Conservation (phyloP, 345 rosid genomes). For the Dimocarpus longan region DNA sequence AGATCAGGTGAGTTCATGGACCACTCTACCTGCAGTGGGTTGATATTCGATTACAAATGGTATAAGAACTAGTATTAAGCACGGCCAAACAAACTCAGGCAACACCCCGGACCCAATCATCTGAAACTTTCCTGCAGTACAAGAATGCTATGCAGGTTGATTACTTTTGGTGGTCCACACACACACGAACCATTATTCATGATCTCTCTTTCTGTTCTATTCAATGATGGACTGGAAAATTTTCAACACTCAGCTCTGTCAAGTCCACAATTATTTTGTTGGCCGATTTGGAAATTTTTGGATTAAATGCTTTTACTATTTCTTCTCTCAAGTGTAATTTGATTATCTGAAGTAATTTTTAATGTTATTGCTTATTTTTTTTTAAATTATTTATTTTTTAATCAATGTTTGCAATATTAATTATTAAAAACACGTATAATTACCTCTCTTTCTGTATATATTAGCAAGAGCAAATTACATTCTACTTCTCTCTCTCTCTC, state of each 20-base stretch:
- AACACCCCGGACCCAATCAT: background rate
- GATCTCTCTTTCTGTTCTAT: background rate
- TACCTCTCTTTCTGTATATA: too few relatives aligned
- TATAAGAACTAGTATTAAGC: background rate
- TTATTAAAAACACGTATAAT: too few relatives aligned
- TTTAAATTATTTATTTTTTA: too few relatives aligned
- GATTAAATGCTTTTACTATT: too few relatives aligned
- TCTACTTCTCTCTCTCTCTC: too few relatives aligned
- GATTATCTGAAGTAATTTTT: too few relatives aligned
- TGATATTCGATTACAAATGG: background rate
- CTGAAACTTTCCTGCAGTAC: constrained; percentile 8
- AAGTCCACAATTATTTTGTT: background rate
- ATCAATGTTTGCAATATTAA: too few relatives aligned
- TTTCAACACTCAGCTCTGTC: background rate
- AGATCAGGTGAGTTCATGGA: constrained; percentile 13
- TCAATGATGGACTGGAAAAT: background rate
- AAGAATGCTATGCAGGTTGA: background rate
- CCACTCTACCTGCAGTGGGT: background rate
- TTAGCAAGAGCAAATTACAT: too few relatives aligned
- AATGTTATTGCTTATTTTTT: too few relatives aligned
- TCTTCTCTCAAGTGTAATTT: too few relatives aligned
- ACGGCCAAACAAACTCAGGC: background rate
- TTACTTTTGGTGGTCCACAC: background rate
- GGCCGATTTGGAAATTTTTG: too few relatives aligned
- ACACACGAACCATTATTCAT: background rate